Base-by-base conservation (phyloP, 768 basidiomycete genomes). In the Podaxis carcinomalis region DNA sequence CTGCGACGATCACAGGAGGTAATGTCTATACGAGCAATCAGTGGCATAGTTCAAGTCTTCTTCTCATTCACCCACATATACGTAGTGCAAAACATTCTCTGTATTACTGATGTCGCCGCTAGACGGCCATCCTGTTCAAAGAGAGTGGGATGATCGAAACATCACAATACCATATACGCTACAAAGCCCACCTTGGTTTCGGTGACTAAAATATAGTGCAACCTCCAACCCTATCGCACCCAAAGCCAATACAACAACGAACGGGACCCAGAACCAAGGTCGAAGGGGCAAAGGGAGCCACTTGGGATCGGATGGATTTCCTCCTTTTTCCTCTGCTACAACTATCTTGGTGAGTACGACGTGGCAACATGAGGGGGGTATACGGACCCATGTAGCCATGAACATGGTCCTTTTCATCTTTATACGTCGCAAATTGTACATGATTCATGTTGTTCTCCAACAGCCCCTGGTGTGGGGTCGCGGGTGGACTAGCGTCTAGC, bases 1-100 rank as follows among this genome's bases (percentile, higher is more conserved):
- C 80, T 7, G 80, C 80, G 4, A 83, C 73, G 19, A 75, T 72
- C 16, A 83, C 82, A 0, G 84, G 81, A 13, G 83, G 83, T 21
- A 83, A 66, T 0, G 81, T 84, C 83, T 84, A 52, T 25, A 42
- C 25, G 3, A 54, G 36, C 25, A 37, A 11, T 7, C 10, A 19
- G 39, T 19, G 40, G 49, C 11, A 13, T 1, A 1, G 42, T 37
- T 19, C 36, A 37, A 6, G 44, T 51, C 54, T 7, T 11, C n/a
- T 23, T 52, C 13, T 10, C 52, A 28, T 19, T 9, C 6, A 72
- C 81, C 19, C 65, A 83, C 83, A 66, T 83, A 84, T 53, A 80
- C 79, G 65, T 83, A 85, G 67, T 85, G 83, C 68, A 82, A 65
- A 21, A 80, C 69, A 16, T 73, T 73, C 16, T 70, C 66, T 25